Conservation (phyloP, 1,139 yeast genomes). For the Lodderomyces jiufengensis region DNA sequence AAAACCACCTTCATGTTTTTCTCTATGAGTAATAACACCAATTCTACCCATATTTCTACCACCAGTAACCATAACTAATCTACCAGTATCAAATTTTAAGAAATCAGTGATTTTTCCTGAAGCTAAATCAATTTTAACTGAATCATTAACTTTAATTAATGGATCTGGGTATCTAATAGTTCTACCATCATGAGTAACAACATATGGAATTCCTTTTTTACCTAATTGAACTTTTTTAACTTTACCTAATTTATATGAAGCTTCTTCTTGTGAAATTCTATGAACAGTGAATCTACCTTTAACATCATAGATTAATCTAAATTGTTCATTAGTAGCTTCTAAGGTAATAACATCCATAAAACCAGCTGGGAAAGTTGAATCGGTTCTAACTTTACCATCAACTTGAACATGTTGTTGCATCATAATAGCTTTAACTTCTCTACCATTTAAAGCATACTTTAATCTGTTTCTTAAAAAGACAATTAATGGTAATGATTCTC, state of each 20-base stretch:
- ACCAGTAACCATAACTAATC: conserved; percentile 96
- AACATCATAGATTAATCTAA: conserved; percentile 96
- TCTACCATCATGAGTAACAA: conserved; percentile 99
- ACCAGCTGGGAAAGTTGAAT: conserved; percentile 98
- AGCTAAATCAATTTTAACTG: conserved; percentile 94
- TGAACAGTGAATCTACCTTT: conserved; percentile 99
- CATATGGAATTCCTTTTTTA: conserved; percentile 96
- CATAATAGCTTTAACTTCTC: conserved; percentile 98
- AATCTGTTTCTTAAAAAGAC: conserved; percentile 99
- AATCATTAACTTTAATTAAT: conserved; percentile 90
- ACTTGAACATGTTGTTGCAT: conserved; percentile 99
- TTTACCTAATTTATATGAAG: conserved; percentile 95
- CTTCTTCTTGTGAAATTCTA: conserved; percentile 99
- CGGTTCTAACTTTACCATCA: conserved; percentile 99
- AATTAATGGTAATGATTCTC: conserved; percentile 98
- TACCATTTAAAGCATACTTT: conserved; percentile 98
- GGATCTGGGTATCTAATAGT: conserved; percentile 99
- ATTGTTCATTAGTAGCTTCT: conserved; percentile 98
- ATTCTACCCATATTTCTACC: conserved; percentile 99
- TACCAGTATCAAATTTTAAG: conserved; percentile 95
- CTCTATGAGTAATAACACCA: conserved; percentile 97
- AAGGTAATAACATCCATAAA: conserved; percentile 97
- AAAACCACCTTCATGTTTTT: conserved; percentile 99
- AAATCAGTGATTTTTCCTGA: conserved; percentile 90
- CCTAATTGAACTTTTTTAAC: conserved; percentile 97